Evolutionary conservation across 106 monocot species (phyloP).

Genomic region (Dendrobium officinale): DNA sequence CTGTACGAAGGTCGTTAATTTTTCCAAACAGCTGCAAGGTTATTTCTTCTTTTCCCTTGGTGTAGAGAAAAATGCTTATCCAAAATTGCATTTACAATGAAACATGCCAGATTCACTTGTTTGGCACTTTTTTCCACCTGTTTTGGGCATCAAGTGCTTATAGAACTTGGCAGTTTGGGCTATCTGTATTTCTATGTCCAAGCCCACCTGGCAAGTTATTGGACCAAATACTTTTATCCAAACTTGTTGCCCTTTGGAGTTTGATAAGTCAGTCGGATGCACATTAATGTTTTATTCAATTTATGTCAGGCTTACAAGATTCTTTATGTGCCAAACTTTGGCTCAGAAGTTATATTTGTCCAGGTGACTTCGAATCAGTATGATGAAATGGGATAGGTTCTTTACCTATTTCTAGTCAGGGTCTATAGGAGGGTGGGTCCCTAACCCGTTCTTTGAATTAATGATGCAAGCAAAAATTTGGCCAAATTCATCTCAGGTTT

Average conservation of each 20-base stretch:
- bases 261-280: not conserved
- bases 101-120: not conserved
- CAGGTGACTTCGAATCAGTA: not conserved
- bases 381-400: not conserved
- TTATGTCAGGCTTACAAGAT: not conserved
- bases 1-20: constrained; percentile 45
- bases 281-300: not conserved
- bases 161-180: not conserved
- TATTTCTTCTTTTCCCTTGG: constrained; percentile 7
- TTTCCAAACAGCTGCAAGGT: constrained; percentile 90
- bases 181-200: not conserved
- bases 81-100: not conserved
- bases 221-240: not conserved
- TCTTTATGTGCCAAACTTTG: not conserved
- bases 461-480: no score
- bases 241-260: not conserved
- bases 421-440: no score
- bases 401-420: not conserved
- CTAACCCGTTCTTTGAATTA: no score
- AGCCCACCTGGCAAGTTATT: not conserved
- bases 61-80: not conserved
- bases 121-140: not conserved
- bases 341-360: not conserved
- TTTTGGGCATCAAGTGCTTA: not conserved
- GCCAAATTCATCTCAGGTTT: no score